Evolutionary conservation across 169 alveolate species (phyloP).

Genomic region (Cryptosporidium felis): DNA sequence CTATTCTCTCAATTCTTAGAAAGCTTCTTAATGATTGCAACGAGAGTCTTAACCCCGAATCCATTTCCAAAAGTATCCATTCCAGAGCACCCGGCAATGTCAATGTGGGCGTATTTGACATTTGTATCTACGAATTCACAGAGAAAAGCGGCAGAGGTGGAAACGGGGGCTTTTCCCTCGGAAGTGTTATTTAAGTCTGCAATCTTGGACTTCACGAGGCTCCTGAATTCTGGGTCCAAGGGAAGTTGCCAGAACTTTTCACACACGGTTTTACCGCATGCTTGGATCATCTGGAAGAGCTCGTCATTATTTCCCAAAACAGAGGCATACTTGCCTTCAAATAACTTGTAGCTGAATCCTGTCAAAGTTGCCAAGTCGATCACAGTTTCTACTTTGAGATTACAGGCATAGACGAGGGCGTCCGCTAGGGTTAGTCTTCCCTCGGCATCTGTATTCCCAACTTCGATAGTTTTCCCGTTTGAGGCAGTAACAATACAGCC

Average conservation of each 20-base stretch:
- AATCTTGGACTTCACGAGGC: slow-evolving; percentile 80
- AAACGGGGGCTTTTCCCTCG: slow-evolving; percentile 84
- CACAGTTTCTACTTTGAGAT: slow-evolving; percentile 84
- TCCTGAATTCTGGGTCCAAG: slow-evolving; percentile 82
- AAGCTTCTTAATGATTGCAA: slow-evolving; percentile 54
- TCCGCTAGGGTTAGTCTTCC: slow-evolving; percentile 97
- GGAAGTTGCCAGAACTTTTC: slow-evolving; percentile 91
- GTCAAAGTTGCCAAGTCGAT: slow-evolving; percentile 95
- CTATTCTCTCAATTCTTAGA: slow-evolving; percentile 1
- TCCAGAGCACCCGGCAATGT: slow-evolving; percentile 94
- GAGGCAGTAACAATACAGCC: slow-evolving; percentile 92
- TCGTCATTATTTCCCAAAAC: slow-evolving; percentile 78
- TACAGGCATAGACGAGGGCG: slow-evolving; percentile 91
- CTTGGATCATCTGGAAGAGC: slow-evolving; percentile 54
- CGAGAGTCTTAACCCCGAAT: slow-evolving; percentile 83
- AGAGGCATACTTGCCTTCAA: slow-evolving; percentile 74
- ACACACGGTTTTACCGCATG: slow-evolving; percentile 78
- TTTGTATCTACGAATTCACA: slow-evolving; percentile 87
- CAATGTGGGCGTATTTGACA: slow-evolving; percentile 93
- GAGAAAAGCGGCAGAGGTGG: slow-evolving; percentile 91
- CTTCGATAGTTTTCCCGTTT: slow-evolving; percentile 93
- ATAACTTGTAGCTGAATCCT: slow-evolving; percentile 79
- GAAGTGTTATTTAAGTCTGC: slow-evolving; percentile 88
- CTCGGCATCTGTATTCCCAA: slow-evolving; percentile 97
- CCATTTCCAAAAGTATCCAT: slow-evolving; percentile 82